Conservation (phyloP, 768 basidiomycete genomes). For the Pleurotus citrinopileatus region DNA sequence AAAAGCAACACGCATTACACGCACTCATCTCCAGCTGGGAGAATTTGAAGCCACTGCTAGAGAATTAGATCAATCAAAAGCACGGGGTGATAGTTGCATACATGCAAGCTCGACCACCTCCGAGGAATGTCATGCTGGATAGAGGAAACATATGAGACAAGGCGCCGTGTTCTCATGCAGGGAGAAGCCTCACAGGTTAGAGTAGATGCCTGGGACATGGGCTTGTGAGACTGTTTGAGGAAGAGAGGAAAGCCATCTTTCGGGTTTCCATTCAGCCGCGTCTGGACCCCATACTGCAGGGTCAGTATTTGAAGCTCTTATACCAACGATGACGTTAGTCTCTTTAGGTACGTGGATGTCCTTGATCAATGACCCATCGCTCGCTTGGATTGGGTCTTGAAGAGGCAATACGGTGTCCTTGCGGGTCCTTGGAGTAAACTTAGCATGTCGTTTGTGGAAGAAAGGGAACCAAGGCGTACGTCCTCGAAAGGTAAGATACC, state of each 20-base stretch:
- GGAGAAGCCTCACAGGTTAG: slow-evolving; percentile 17
- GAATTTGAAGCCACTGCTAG: slow-evolving; percentile 55
- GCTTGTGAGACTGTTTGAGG: slow-evolving; percentile 23
- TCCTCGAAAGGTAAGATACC: slow-evolving; percentile 17
- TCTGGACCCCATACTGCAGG: slow-evolving; percentile 39
- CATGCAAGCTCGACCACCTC: slow-evolving; percentile 45
- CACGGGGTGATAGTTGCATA: slow-evolving; percentile 27
- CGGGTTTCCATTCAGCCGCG: slow-evolving; percentile 37
- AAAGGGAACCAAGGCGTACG: slow-evolving; percentile 17
- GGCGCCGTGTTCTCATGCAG: not conserved
- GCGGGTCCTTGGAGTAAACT: slow-evolving; percentile 13
- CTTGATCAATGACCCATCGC: slow-evolving; percentile 22
- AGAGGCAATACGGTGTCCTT: slow-evolving; percentile 31
- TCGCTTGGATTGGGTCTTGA: slow-evolving; percentile 21
- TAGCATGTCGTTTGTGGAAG: not conserved
- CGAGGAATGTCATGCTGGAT: slow-evolving; percentile 39
- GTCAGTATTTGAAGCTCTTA: slow-evolving; percentile 33
- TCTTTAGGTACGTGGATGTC: slow-evolving; percentile 28
- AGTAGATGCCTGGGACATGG: slow-evolving; percentile 22
- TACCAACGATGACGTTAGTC: slow-evolving; percentile 29
- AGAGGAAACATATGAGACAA: not conserved
- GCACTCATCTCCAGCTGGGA: slow-evolving; percentile 52
- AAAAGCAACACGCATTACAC: slow-evolving; percentile 11
- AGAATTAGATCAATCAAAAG: too few relatives aligned
- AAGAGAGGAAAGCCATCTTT: slow-evolving; percentile 33